Base-by-base conservation (phyloP, 2,329 filamentous ascomycete species). In the Nannizzia gypsea region DNA sequence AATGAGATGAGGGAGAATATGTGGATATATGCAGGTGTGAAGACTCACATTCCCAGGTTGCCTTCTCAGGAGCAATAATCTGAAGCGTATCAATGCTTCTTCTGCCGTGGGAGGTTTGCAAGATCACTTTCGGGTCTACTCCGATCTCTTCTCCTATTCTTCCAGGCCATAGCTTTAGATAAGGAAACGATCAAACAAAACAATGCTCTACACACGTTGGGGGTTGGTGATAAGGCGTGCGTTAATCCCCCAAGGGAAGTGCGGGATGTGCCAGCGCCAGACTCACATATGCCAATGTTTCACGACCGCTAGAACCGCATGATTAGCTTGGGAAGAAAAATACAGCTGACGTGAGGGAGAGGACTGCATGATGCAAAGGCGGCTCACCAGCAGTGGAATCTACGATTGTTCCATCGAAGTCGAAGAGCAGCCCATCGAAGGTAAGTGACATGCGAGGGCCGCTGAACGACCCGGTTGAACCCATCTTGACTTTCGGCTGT, bases 101-200 rank as follows among this genome's bases (percentile, higher is more conserved):
- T 62, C 92, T 84, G 63, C 93, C 93, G 74, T 99, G 93, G 3
- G 90, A 96, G 8, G 90, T 95, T 67, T 89, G 82, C 26, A 97
- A 81, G 67, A 99, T 97, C 52, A 87, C 82, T 55, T 86, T 80
- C n/a, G 89, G 88, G 65, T 89, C 83, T 22, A 96, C 86, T 24
- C 89, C 89, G 67, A 97, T 86, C 70, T 96, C 89, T 8, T 82
- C 80, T 56, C 88, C 91, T 60, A 77, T 69, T 63, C 76, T 78
- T 54, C 59, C 48, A 34, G 50, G n/a, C 50, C 50, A 54, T 20
- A 54, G 34, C 13, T 17, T 54, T 54, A 54, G 50, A 54, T 24
- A 17, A 34, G 26, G n/a, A 9, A 54, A 31, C 26, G 26, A 26
- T 15, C 8, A 34, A n/a, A 42, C 6, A 17, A 6, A 24, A 28